A percentile compares a stretch with the other conserved stretches of the same genome.
These are phyloP conservation scores for Leucosporidium creatinivorum DNA, from an alignment of 768 basidiomycete species.

Conservation along the genomic window DNA sequence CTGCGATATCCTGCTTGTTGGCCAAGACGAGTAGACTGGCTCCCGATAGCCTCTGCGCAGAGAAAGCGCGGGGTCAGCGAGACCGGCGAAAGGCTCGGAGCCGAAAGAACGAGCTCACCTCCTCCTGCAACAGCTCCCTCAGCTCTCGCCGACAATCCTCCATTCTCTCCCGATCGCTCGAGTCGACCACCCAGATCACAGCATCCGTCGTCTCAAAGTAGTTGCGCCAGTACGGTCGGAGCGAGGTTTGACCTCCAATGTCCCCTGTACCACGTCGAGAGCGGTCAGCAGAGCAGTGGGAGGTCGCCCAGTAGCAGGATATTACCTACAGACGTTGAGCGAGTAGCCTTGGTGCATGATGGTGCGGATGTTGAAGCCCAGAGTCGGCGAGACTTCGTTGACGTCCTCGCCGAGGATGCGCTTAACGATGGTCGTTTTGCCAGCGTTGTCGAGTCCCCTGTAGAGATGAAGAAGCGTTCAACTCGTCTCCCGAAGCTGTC, in stretches of 20 bases:
- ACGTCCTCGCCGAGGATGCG: constrained; percentile 90
- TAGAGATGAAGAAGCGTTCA: not conserved
- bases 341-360: constrained; percentile 69
- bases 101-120: constrained; percentile 53
- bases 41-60: constrained; percentile 72
- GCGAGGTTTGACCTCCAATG: constrained; percentile 89
- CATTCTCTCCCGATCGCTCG: constrained; percentile 82
- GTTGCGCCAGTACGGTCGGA: constrained; percentile 96
- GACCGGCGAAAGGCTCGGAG: not conserved
- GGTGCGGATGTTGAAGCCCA: constrained; percentile 99
- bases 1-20: constrained; percentile 92
- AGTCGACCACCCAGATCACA: constrained; percentile 98
- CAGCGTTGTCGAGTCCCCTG: constrained; percentile 96
- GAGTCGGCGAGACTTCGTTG: constrained; percentile 74
- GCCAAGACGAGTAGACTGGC: constrained; percentile 56
- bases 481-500: not conserved
- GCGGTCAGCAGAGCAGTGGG: constrained; percentile 1
- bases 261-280: constrained; percentile 61
- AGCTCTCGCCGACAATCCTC: constrained; percentile 82
- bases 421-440: constrained; percentile 96
- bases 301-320: not conserved
- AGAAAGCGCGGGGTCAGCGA: not conserved
- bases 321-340: constrained; percentile 61
- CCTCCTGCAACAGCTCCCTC: constrained; percentile 76
- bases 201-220: constrained; percentile 99